Conservation (phyloP, 805 yeast genomes). For the Isabelozyma rhagii region DNA sequence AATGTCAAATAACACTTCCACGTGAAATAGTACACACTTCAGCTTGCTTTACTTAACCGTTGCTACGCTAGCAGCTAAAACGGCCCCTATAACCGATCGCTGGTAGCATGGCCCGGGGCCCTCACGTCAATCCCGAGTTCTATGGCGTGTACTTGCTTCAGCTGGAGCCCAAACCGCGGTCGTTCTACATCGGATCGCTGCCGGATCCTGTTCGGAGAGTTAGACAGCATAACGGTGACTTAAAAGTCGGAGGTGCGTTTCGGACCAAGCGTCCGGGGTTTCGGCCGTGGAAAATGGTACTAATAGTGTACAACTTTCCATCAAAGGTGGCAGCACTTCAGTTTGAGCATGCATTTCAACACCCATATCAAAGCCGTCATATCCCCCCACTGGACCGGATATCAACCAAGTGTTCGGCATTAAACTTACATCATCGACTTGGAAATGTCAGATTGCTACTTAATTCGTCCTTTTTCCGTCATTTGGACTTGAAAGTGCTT, state of each 20-base stretch:
- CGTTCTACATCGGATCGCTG: constrained; percentile 79
- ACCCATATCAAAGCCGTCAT: constrained; percentile 62
- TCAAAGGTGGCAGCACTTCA: constrained; percentile 64
- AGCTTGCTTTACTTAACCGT: background rate
- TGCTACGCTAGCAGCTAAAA: background rate
- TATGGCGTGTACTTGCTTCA: constrained; percentile 73
- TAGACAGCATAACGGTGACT: constrained; percentile 76
- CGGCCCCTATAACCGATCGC: background rate
- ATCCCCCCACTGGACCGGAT: constrained; percentile 41
- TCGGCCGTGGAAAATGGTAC: constrained; percentile 73
- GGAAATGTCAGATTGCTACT: constrained; percentile 48
- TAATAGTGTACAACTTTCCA: constrained; percentile 69
- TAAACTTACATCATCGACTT: constrained; percentile 43
- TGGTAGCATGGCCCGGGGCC: background rate
- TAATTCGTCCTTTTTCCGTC: constrained; percentile 38
- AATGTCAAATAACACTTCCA: background rate
- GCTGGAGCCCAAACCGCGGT: constrained; percentile 52
- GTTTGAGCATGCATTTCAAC: constrained; percentile 87
- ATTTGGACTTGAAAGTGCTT: constrained; percentile 44
- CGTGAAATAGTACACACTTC: background rate
- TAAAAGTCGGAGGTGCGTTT: constrained; percentile 64
- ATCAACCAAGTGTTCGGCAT: constrained; percentile 30
- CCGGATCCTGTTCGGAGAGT: constrained; percentile 68
- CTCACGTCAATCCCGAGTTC: constrained; percentile 30
- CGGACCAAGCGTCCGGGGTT: constrained; percentile 54